phyloP scores from a whole-genome alignment of 495 filamentous ascomycete species.

The Collariella sp. region DNA sequence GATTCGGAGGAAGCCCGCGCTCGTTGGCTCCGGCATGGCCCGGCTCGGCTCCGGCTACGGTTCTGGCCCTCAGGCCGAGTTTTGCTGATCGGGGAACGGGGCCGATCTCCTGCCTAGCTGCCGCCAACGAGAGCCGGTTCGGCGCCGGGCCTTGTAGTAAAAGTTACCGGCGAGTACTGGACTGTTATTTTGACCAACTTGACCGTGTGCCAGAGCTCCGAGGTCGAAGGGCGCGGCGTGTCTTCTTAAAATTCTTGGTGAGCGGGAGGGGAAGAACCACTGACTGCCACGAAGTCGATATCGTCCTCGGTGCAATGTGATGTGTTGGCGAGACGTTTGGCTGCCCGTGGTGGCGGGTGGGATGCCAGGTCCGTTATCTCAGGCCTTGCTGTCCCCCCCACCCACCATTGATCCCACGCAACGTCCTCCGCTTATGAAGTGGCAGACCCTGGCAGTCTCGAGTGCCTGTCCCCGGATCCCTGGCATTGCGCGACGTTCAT shows the following conservation, averaged over 20 bases:
- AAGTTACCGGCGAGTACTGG: too few relatives aligned
- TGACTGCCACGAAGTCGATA: not conserved
- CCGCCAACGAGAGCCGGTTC: not conserved
- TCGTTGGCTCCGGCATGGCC: not conserved
- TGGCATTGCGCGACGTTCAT: not conserved
- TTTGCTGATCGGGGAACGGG: not conserved
- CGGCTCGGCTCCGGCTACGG: not conserved
- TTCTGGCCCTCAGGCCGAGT: not conserved
- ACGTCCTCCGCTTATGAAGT: not conserved
- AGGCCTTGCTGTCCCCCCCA: not conserved
- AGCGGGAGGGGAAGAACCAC: not conserved
- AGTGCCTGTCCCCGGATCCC: not conserved
- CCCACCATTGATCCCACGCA: not conserved
- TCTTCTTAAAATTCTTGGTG: not conserved
- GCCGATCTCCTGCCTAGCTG: not conserved
- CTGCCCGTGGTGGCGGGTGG: not conserved
- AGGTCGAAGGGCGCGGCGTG: too few relatives aligned
- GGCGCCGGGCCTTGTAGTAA: not conserved
- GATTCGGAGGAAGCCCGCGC: not conserved
- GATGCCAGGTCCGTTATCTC: not conserved
- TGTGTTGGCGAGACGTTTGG: constrained; percentile 1
- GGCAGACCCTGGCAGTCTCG: not conserved
- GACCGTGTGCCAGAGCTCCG: too few relatives aligned
- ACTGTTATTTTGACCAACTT: too few relatives aligned
- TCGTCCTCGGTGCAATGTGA: not conserved